Conservation (phyloP, 2,329 filamentous ascomycete genomes). For the Aspergillus tamarii region DNA sequence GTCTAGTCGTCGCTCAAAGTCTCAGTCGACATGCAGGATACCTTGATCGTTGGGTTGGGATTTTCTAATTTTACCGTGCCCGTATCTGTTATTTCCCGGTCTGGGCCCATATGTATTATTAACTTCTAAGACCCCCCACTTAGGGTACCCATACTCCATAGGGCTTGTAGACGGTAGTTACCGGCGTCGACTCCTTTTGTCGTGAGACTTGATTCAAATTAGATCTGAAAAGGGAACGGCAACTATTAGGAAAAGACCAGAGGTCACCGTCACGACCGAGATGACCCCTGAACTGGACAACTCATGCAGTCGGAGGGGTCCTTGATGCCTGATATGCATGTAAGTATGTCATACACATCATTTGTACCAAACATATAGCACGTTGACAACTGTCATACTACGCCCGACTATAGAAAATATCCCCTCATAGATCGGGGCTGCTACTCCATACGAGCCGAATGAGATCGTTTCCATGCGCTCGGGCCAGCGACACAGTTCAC, state of each 20-base stretch:
- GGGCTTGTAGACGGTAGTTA: neutral
- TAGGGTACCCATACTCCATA: constrained; percentile 1
- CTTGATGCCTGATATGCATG: constrained; percentile 7
- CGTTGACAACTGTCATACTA: constrained; percentile 4
- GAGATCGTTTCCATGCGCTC: neutral
- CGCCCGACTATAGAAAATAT: neutral
- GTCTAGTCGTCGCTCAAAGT: neutral
- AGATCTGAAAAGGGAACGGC: neutral
- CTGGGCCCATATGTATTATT: neutral
- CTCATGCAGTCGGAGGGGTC: neutral
- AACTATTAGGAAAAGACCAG: neutral
- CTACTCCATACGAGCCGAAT: neutral
- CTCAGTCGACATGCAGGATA: neutral
- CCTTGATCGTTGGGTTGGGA: neutral
- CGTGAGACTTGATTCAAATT: neutral
- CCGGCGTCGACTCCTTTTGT: constrained; percentile 1
- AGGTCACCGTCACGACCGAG: too few relatives aligned
- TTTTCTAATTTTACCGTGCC: constrained; percentile 2
- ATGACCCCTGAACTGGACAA: neutral
- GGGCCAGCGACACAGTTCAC: neutral
- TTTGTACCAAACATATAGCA: neutral
- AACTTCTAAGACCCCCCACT: constrained; percentile 4
- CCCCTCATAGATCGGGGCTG: neutral
- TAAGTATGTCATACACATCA: neutral
- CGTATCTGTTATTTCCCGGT: constrained; percentile 8